Percentiles rank a stretch among this genome's conserved stretches.
Evolutionary conservation across 345 rosid species (phyloP).

Genomic region (Aurinia saxatilis): DNA sequence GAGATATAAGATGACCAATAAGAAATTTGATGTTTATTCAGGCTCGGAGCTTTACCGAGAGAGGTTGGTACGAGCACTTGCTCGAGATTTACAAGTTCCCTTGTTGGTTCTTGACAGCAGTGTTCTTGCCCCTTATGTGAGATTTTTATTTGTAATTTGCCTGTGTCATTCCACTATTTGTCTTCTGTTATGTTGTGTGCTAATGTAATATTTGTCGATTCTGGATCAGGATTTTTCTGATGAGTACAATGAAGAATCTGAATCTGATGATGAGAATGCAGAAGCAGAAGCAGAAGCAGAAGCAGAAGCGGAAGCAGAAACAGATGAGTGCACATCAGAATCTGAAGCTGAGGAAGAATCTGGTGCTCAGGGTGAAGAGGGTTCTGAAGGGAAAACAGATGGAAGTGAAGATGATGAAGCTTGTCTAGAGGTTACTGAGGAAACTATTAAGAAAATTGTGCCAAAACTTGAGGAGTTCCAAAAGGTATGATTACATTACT

Average conservation of each 20-base stretch:
- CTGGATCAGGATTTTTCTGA: conserved; percentile 66
- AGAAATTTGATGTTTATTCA: conserved; percentile 25
- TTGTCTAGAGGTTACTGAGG: conserved; percentile 67
- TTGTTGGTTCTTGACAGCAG: conserved; percentile 86
- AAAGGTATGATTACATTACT: conserved; percentile 40
- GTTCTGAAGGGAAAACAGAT: conserved; percentile 67
- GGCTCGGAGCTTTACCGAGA: conserved; percentile 95
- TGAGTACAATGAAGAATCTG: conserved; percentile 56
- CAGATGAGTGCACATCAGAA: conserved; percentile 62
- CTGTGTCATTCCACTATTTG: neutral
- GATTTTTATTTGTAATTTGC: conserved; percentile 29
- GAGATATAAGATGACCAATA: conserved; percentile 1
- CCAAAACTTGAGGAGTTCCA: conserved; percentile 72
- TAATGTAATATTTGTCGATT: conserved; percentile 9
- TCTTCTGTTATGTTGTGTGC: neutral
- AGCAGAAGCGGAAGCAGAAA: conserved; percentile 45
- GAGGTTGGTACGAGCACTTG: conserved; percentile 88
- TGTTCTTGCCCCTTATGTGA: conserved; percentile 91
- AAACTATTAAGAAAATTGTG: conserved; percentile 68
- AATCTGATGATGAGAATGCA: conserved; percentile 56
- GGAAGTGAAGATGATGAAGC: conserved; percentile 62
- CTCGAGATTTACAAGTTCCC: conserved; percentile 76
- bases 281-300: conserved; percentile 78
- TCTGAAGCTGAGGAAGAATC: conserved; percentile 85
- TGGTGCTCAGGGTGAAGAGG: conserved; percentile 58